Percentiles rank a stretch among this genome's conserved stretches.
These are phyloP conservation scores for Phaeosphaeria sp. DNA, from an alignment of 2,329 filamentous ascomycete species.

Conservation along the genomic window DNA sequence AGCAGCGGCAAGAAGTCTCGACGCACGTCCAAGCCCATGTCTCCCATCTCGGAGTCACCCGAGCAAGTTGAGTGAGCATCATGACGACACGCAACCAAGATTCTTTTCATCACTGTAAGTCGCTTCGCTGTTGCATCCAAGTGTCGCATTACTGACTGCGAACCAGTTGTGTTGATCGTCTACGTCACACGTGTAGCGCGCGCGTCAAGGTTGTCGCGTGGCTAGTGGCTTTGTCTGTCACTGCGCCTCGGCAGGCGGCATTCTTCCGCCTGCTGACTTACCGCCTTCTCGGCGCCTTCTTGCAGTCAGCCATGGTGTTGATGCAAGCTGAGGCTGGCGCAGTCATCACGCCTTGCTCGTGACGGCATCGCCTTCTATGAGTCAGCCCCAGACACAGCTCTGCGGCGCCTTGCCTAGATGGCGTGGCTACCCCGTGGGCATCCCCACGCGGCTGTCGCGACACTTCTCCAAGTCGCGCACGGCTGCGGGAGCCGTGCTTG, in stretches of 20 bases:
- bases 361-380: background rate
- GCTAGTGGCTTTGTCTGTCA: conserved; percentile 10
- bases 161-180: conserved; percentile 10
- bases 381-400: conserved; percentile 8
- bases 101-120: conserved; percentile 7
- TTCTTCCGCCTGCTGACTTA: conserved; percentile 4
- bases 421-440: conserved; percentile 1
- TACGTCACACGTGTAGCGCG: conserved; percentile 18
- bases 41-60: conserved; percentile 50
- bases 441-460: conserved; percentile 1
- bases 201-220: conserved; percentile 8
- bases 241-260: background rate
- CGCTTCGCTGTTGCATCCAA: background rate
- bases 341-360: background rate
- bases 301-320: background rate
- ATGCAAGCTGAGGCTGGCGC: background rate
- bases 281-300: background rate
- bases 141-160: conserved; percentile 6
- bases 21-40: conserved; percentile 51
- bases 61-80: conserved; percentile 46
- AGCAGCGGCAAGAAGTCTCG: conserved; percentile 49
- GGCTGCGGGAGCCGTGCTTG: conserved; percentile 1
- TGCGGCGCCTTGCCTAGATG: background rate
- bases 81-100: conserved; percentile 1
- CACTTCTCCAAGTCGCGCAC: conserved; percentile 3